A percentile compares a stretch with the other conserved stretches of the same genome.
Evolutionary conservation across 495 filamentous ascomycete genomes (phyloP).

Genomic region (Cetradonia linearis): DNA sequence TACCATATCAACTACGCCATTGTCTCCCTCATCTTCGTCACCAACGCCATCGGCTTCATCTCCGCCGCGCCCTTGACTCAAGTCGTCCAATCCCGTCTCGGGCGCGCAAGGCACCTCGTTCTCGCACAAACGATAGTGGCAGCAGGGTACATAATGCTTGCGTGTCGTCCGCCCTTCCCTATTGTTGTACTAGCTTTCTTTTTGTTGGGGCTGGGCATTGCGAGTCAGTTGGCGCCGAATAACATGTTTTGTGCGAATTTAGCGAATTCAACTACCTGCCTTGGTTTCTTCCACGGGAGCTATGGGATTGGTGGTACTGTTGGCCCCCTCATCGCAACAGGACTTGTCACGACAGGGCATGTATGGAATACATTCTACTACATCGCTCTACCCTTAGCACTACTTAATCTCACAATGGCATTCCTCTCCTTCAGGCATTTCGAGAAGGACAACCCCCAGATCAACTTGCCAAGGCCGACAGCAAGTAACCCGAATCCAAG

Average conservation of each 20-base stretch:
- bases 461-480: conserved; percentile 30
- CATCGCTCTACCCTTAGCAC: conserved; percentile 35
- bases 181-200: conserved; percentile 55
- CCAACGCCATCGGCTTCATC: conserved; percentile 69
- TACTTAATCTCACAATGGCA: conserved; percentile 19
- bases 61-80: conserved; percentile 56
- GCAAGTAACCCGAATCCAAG: conserved; percentile 26
- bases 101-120: conserved; percentile 52
- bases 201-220: conserved; percentile 56
- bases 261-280: conserved; percentile 48
- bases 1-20: conserved; percentile 64
- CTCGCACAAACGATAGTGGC: conserved; percentile 41
- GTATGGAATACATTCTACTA: conserved; percentile 53
- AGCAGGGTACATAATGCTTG: conserved; percentile 52
- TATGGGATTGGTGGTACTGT: conserved; percentile 68
- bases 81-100: conserved; percentile 41
- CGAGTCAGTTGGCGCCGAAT: conserved; percentile 56
- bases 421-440: conserved; percentile 30
- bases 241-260: conserved; percentile 69
- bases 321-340: conserved; percentile 61
- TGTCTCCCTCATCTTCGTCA: conserved; percentile 70
- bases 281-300: conserved; percentile 55
- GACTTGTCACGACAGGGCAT: conserved; percentile 43
- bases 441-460: conserved; percentile 32
- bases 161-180: conserved; percentile 58